Base-by-base conservation (phyloP, 2,329 filamentous ascomycete species). In the Trichoderma simmonsii region DNA sequence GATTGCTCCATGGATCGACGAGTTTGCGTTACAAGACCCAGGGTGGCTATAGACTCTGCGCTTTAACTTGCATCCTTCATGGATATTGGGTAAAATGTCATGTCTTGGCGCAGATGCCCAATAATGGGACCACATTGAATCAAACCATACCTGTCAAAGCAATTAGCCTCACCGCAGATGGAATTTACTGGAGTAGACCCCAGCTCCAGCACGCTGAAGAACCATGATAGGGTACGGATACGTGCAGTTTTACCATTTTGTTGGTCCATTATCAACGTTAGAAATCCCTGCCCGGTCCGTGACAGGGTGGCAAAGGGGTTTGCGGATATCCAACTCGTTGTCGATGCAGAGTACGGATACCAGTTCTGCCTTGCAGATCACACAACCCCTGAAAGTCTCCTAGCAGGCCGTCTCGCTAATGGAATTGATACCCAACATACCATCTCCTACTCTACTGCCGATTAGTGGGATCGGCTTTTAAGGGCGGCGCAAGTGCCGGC, bases 381-480 rank as follows among this genome's bases (percentile, higher is more conserved):
- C 57, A 56, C 54, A 54, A 60, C 54, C 64, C 54, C 61, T 71
- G 68, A 64, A 30, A 15, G 26, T 48, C 36, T 48, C n/a, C 36
- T 24, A 26, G 56, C n/a, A 61, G 54, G 61, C 39, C 61, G 66
- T 43, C 39, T 54, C 66, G 66, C 26, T 69, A 26, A 39, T 39
- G 18, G 39, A 51, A 61, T 61, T 69, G 28, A 54, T 59, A 59
- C 34, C 34, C 34, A 36, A 36, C 34, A 36, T 36, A 15, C 28
- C 15, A 32, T 11, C 68, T 57, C 39, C 43, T 30, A 8, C 21
- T 63, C 8, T 32, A 26, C 43, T 24, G 30, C 48, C 43, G 59
- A 70, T 64, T 70, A 57, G 59, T 70, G 68, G 18, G 60, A 62
- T 70, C 68, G 60, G 60, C 68, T 39, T 56, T 63, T 56, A 70